These are phyloP conservation scores for Agaricus blazei DNA, from an alignment of 768 basidiomycete genomes.

Conservation along the genomic window DNA sequence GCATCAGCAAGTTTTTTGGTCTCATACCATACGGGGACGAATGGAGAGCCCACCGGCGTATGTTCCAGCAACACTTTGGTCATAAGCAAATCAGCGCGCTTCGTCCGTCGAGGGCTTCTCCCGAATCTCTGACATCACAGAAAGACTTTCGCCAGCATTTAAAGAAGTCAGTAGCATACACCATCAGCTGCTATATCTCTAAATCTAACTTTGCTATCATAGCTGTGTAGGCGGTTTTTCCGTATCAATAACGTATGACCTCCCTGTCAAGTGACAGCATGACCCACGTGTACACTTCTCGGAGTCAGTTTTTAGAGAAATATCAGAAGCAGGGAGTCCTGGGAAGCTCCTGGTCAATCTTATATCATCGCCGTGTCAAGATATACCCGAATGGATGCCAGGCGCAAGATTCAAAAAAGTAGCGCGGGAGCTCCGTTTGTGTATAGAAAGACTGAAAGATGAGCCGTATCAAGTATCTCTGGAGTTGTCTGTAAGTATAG, in stretches of 20 bases:
- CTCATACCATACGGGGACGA: constrained; percentile 20
- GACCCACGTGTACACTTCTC: constrained; percentile 1
- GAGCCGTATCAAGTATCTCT: neutral
- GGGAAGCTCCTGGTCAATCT: constrained; percentile 6
- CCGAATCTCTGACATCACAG: neutral
- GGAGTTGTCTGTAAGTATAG: neutral
- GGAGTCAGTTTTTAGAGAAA: neutral
- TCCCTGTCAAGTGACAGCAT: neutral
- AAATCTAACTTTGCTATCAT: neutral
- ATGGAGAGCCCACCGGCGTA: constrained; percentile 19
- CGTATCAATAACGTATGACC: constrained; percentile 4
- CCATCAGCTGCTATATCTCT: no score
- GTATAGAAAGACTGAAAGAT: neutral
- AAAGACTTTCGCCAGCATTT: constrained; percentile 1
- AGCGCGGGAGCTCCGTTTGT: neutral
- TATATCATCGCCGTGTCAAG: neutral
- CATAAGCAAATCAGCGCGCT: neutral
- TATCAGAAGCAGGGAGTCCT: neutral
- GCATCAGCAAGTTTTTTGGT: neutral
- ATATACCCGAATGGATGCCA: constrained; percentile 11
- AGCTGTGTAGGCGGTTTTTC: neutral
- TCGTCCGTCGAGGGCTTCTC: neutral
- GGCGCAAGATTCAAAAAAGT: constrained; percentile 7
- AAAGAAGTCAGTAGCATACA: neutral
- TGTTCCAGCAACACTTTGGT: constrained; percentile 22